These are phyloP conservation scores for Madurella mycetomatis DNA, from an alignment of 2,329 filamentous ascomycete species.

Conservation along the genomic window DNA sequence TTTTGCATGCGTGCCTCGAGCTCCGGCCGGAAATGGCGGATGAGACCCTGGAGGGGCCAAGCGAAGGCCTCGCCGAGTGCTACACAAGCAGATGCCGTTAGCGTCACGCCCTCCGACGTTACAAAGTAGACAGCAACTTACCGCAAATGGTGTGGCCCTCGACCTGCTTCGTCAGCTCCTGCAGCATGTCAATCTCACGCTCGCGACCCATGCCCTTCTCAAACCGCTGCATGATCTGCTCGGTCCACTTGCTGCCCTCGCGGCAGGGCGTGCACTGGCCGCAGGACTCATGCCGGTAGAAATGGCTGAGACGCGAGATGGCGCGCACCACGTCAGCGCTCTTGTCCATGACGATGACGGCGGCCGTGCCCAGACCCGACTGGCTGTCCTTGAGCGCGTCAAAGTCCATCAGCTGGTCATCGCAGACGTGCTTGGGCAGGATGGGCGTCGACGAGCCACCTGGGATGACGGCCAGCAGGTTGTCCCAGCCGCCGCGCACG, in stretches of 20 bases:
- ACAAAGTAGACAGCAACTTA: constrained; percentile 41
- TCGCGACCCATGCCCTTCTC: constrained; percentile 83
- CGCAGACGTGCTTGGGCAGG: constrained; percentile 82
- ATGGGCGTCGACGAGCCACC: constrained; percentile 96
- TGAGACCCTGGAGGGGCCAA: constrained; percentile 97
- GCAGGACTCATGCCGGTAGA: constrained; percentile 98
- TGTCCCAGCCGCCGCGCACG: constrained; percentile 96
- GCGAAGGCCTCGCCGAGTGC: constrained; percentile 95
- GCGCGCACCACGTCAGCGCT: constrained; percentile 91
- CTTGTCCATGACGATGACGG: constrained; percentile 99
- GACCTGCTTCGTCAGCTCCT: constrained; percentile 98
- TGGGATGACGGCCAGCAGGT: constrained; percentile 89
- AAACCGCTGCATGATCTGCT: constrained; percentile 97
- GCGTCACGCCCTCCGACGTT: not conserved
- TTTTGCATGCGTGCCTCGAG: constrained; percentile 85
- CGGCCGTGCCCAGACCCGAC: constrained; percentile 93
- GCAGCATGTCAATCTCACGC: constrained; percentile 98
- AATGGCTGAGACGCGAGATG: constrained; percentile 87
- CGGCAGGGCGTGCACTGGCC: constrained; percentile 99
- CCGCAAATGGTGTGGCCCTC: constrained; percentile 98
- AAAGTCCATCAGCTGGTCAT: constrained; percentile 98
- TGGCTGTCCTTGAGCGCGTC: constrained; percentile 97
- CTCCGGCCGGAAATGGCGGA: constrained; percentile 96
- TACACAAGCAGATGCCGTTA: constrained; percentile 33
- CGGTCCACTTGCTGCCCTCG: constrained; percentile 97